Evolutionary conservation across 805 yeast species (phyloP).

Genomic region (Hanseniaspora clermontiae): DNA sequence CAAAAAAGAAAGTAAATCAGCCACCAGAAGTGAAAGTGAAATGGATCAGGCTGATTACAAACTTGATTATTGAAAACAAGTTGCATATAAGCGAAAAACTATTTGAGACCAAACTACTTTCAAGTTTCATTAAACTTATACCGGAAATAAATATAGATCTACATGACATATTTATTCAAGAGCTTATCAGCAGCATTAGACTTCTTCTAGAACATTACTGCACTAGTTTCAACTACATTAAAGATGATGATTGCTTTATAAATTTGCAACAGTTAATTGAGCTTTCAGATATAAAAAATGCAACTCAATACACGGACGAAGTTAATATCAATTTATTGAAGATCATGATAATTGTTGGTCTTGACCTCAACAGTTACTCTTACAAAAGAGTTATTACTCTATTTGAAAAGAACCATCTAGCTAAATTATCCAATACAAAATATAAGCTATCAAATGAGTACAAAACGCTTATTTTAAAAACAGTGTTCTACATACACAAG

Average conservation of each 20-base stretch:
- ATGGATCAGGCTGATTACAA: conserved; percentile 6
- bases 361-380: conserved; percentile 1
- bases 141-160: conserved; percentile 5
- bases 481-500: not conserved
- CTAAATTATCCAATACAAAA: not conserved
- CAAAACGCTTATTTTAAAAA: not conserved
- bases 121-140: not conserved
- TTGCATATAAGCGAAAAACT: not conserved
- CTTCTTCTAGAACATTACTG: conserved; percentile 1
- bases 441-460: not conserved
- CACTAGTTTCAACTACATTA: not conserved
- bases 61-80: conserved; percentile 6
- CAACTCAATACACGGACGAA: not conserved
- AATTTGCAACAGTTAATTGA: not conserved
- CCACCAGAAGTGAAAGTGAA: not conserved
- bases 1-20: not conserved
- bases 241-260: not conserved
- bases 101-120: conserved; percentile 1
- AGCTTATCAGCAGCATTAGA: conserved; percentile 1
- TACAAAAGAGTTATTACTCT: not conserved
- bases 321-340: conserved; percentile 2
- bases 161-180: not conserved
- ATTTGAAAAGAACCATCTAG: conserved; percentile 4
- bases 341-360: conserved; percentile 7
- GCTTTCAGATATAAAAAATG: not conserved